phyloP scores from a whole-genome alignment of 2,329 filamentous ascomycete genomes.

The Phaeosphaeriaceae sp. region DNA sequence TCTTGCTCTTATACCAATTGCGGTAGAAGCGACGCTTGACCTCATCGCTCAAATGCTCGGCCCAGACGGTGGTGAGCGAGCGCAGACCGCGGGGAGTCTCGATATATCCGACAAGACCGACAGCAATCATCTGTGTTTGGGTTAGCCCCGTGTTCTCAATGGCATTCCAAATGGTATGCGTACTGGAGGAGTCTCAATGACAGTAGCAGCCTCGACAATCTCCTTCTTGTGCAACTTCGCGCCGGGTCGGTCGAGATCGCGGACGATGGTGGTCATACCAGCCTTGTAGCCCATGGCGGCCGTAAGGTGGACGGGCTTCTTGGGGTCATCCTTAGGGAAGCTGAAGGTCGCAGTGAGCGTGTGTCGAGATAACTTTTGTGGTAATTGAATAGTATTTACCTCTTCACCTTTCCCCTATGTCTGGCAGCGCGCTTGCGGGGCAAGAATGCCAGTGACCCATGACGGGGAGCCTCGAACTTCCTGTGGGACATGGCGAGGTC shows the following conservation, averaged over 20 bases:
- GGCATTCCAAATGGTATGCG: constrained; percentile 67
- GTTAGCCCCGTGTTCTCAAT: constrained; percentile 29
- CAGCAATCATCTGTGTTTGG: constrained; percentile 89
- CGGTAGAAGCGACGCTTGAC: constrained; percentile 99
- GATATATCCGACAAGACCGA: constrained; percentile 99
- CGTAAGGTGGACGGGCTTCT: constrained; percentile 99
- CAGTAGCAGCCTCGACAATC: constrained; percentile 52
- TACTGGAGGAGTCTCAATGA: constrained; percentile 65
- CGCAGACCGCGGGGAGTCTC: constrained; percentile 99
- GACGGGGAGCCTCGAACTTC: constrained; percentile 87
- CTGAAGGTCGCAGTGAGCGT: constrained; percentile 56
- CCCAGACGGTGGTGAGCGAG: constrained; percentile 99
- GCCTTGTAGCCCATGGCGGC: constrained; percentile 99
- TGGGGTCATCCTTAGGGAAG: constrained; percentile 99
- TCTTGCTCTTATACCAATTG: constrained; percentile 99
- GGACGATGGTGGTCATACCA: constrained; percentile 99
- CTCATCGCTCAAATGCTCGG: constrained; percentile 98
- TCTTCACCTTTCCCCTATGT: constrained; percentile 98
- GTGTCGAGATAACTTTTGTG: constrained; percentile 24
- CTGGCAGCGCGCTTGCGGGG: constrained; percentile 84
- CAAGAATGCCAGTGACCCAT: constrained; percentile 73
- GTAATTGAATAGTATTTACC: constrained; percentile 67
- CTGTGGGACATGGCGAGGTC: constrained; percentile 61
- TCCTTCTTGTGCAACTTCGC: constrained; percentile 95
- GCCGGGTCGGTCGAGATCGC: constrained; percentile 97